phyloP scores from a whole-genome alignment of 441 rosid genomes.

The Macaranga tanarius region DNA sequence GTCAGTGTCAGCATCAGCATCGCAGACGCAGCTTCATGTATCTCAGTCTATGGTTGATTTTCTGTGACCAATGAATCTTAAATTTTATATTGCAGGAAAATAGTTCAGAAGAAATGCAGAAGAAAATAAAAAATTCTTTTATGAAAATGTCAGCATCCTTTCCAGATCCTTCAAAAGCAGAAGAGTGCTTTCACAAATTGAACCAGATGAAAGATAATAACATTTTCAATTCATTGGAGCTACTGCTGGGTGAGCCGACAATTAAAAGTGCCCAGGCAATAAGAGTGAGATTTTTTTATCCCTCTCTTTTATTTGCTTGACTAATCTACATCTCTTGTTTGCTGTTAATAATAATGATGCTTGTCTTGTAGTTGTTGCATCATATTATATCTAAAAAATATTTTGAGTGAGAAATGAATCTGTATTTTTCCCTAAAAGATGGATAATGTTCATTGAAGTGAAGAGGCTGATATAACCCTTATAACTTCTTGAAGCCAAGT shows the following conservation, averaged over 20 bases:
- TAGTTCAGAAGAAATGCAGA: slow-evolving; percentile 51
- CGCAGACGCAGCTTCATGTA: slow-evolving; percentile 6
- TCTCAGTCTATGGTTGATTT: neutral
- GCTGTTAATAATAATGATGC: neutral
- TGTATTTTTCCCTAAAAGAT: neutral
- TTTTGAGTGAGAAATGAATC: neutral
- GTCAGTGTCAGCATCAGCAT: neutral
- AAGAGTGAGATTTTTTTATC: slow-evolving; percentile 49
- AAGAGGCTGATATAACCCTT: no score
- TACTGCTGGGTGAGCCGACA: slow-evolving; percentile 53
- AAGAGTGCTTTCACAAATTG: slow-evolving; percentile 64
- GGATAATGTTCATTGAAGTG: no score
- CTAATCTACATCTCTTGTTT: neutral
- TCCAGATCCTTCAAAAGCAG: slow-evolving; percentile 75
- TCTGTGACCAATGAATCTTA: slow-evolving; percentile 19
- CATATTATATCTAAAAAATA: neutral
- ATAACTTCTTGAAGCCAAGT: no score
- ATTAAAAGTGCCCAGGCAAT: slow-evolving; percentile 38
- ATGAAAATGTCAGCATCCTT: slow-evolving; percentile 75
- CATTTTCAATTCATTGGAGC: slow-evolving; percentile 55
- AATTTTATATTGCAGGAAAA: slow-evolving; percentile 49
- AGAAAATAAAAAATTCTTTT: slow-evolving; percentile 44
- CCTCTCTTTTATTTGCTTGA: neutral
- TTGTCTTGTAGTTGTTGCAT: neutral
- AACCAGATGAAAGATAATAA: slow-evolving; percentile 61